Percentiles rank a stretch among this genome's conserved stretches.
phyloP scores from a whole-genome alignment of 2,329 filamentous ascomycete genomes.

The Pseudogymnoascus sp. region DNA sequence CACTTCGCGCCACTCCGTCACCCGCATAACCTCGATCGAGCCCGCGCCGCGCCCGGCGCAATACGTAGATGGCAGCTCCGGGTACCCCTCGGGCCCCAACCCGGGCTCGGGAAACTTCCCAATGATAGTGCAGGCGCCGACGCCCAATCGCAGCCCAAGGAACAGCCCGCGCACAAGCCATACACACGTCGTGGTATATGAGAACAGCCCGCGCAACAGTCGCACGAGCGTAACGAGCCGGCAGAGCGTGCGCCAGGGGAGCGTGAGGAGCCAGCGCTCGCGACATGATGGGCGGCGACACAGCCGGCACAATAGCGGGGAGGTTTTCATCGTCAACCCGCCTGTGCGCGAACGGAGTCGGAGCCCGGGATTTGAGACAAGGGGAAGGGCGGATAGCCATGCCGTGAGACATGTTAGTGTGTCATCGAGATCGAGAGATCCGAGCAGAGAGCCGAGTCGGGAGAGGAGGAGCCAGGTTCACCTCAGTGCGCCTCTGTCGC shows the following conservation, averaged over 20 bases:
- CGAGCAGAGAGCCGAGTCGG: conserved; percentile 4
- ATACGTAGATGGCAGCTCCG: neutral
- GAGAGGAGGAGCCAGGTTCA: conserved; percentile 2
- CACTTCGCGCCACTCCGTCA: neutral
- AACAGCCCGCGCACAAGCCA: conserved; percentile 2
- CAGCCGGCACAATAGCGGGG: neutral
- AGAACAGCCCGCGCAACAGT: neutral
- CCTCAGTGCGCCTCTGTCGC: neutral
- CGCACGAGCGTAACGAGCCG: conserved; percentile 5
- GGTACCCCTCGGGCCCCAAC: neutral
- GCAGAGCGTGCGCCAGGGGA: neutral
- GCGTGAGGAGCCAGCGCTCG: neutral
- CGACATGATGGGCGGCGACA: neutral
- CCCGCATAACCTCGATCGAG: neutral
- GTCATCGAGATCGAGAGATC: neutral
- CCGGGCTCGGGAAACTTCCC: neutral
- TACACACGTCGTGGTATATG: neutral
- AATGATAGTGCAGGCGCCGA: conserved; percentile 6
- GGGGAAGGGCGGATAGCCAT: neutral
- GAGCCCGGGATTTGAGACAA: neutral
- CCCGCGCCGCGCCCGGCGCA: neutral
- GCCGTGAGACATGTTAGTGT: conserved; percentile 4
- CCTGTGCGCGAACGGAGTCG: neutral
- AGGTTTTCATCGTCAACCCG: conserved; percentile 1
- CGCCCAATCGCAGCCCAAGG: neutral